Conservation (phyloP, 2,329 filamentous ascomycete species). For the Fonsecaea erecta region DNA sequence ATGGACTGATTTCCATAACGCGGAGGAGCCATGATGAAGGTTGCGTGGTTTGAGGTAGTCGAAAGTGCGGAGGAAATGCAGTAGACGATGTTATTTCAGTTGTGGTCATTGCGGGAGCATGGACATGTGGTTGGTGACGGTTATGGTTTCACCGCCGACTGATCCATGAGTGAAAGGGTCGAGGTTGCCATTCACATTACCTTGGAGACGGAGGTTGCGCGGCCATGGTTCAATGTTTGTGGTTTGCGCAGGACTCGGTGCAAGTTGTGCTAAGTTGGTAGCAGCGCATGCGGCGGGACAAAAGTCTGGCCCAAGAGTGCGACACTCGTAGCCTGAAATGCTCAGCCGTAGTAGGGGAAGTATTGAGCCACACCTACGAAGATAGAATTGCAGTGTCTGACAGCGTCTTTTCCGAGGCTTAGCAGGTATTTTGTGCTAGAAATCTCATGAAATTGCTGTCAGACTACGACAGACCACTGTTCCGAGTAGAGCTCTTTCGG, state of each 20-base stretch:
- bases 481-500: background rate
- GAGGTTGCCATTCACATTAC: background rate
- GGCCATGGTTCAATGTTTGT: background rate
- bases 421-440: background rate
- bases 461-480: background rate
- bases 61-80: conserved; percentile 7
- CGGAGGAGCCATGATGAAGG: conserved; percentile 60
- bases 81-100: conserved; percentile 13
- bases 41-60: conserved; percentile 1
- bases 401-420: background rate
- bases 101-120: conserved; percentile 24
- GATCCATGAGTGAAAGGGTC: conserved; percentile 14
- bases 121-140: background rate
- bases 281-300: background rate
- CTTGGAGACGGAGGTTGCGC: conserved; percentile 1
- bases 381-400: background rate
- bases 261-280: background rate
- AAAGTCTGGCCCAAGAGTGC: background rate
- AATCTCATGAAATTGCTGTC: background rate
- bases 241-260: conserved; percentile 1
- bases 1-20: conserved; percentile 64
- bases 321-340: background rate
- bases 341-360: background rate
- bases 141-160: conserved; percentile 7
- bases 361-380: background rate